phyloP scores from a whole-genome alignment of 306 rosid genomes.

The Corylus avellana region DNA sequence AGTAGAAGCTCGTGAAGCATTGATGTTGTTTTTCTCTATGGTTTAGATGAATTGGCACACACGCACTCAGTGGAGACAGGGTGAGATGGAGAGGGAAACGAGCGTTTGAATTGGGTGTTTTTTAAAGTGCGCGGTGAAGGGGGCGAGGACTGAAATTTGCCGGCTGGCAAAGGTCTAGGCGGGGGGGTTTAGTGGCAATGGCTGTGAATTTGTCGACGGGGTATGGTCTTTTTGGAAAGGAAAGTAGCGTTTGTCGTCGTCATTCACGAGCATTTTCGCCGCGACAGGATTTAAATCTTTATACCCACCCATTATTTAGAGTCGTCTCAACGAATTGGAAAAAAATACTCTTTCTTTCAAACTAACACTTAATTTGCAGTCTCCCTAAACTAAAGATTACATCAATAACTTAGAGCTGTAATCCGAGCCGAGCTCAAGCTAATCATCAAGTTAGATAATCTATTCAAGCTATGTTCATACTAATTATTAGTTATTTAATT shows the following conservation, averaged over 20 bases:
- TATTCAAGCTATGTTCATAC: no score
- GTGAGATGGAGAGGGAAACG: background rate
- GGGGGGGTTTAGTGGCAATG: background rate
- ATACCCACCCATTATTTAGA: no score
- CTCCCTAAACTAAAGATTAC: no score
- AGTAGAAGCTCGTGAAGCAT: constrained; percentile 94
- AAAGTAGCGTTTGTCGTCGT: background rate
- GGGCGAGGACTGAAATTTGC: background rate
- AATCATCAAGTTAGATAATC: no score
- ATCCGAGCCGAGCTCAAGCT: no score
- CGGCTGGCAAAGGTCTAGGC: background rate
- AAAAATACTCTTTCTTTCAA: no score
- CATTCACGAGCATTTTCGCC: background rate
- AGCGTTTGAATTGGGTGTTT: background rate
- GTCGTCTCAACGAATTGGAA: no score
- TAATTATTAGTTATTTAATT: no score
- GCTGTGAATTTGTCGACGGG: background rate
- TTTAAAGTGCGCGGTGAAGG: background rate
- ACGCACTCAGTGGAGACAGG: background rate
- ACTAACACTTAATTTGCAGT: no score
- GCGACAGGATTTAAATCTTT: background rate
- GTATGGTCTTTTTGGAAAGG: background rate
- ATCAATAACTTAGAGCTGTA: no score
- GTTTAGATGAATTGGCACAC: background rate
- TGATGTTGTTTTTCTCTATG: background rate